phyloP scores from a whole-genome alignment of 306 rosid genomes.

The Medicago truncatula region MtrunA17r5.0-ANR NC_053044.1:40800501-40801000 shows the following conservation, averaged over 20 bases:
- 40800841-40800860: too few relatives aligned
- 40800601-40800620: neutral
- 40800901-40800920: too few relatives aligned
- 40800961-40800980: too few relatives aligned
- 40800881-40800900: too few relatives aligned
- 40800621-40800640: neutral
- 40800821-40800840: too few relatives aligned
- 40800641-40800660: neutral
- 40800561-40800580: conserved; percentile 52
- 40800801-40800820: too few relatives aligned
- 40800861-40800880: too few relatives aligned
- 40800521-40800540: conserved; percentile 87
- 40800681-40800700: neutral
- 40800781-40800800: neutral
- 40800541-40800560: conserved; percentile 81
- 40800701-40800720: neutral
- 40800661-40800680: neutral
- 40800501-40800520: conserved; percentile 98
- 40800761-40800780: neutral
- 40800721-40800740: neutral
- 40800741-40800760: neutral
- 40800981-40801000: too few relatives aligned
- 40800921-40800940: too few relatives aligned
- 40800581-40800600: conserved; percentile 1
- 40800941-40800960: too few relatives aligned